These are phyloP conservation scores for Ogataea hybrid DNA, from an alignment of 1,139 yeast species.

Conservation along the genomic window DNA sequence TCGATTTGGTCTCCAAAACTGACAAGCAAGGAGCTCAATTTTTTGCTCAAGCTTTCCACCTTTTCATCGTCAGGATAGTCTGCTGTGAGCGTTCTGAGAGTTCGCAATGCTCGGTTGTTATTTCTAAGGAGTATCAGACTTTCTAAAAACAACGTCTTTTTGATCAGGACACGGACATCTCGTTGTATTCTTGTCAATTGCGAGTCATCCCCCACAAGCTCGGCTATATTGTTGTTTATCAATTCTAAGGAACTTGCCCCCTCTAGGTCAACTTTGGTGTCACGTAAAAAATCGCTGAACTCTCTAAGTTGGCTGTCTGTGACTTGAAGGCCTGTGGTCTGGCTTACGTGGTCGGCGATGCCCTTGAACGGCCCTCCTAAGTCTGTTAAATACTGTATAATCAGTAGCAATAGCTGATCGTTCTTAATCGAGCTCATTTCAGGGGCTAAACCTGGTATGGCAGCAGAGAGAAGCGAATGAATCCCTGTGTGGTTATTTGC, in stretches of 20 bases:
- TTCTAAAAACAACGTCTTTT: too few relatives aligned
- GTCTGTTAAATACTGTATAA: conserved; percentile 23
- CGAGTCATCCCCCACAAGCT: neutral
- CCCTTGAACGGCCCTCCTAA: conserved; percentile 14
- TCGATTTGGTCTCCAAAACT: too few relatives aligned
- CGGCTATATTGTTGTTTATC: neutral
- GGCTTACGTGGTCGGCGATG: conserved; percentile 10
- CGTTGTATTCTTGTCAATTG: neutral
- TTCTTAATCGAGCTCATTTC: conserved; percentile 13
- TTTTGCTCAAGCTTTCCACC: too few relatives aligned
- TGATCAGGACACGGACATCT: conserved; percentile 33
- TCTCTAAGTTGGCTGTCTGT: conserved; percentile 9
- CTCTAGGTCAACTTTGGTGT: conserved; percentile 10
- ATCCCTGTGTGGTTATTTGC: neutral
- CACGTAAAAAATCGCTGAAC: conserved; percentile 10
- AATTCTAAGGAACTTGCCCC: conserved; percentile 3
- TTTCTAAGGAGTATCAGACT: too few relatives aligned
- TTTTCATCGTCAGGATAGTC: too few relatives aligned
- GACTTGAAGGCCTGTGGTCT: conserved; percentile 14
- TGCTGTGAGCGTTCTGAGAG: too few relatives aligned
- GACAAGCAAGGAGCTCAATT: too few relatives aligned
- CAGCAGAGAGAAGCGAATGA: neutral
- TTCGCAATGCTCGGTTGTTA: too few relatives aligned
- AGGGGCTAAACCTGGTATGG: conserved; percentile 2
- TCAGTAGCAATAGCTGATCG: conserved; percentile 21